Percentiles rank a stretch among this genome's conserved stretches.
phyloP scores from a whole-genome alignment of 805 yeast species.

The Ogataea nonfermentans region DNA sequence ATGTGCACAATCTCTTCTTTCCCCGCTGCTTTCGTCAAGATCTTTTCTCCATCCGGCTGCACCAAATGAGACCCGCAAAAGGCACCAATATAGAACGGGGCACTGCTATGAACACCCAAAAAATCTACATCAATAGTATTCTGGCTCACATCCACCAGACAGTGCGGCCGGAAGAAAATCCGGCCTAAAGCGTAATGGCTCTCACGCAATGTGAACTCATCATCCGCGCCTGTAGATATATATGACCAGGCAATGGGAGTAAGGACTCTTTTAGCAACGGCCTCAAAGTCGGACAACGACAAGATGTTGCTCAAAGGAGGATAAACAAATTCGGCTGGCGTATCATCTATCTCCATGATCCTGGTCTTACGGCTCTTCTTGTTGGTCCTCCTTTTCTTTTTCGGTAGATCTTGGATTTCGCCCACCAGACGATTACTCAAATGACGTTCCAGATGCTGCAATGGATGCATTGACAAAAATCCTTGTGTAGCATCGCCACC shows the following conservation, averaged over 20 bases:
- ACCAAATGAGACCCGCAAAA: constrained; percentile 86
- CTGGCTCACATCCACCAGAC: constrained; percentile 71
- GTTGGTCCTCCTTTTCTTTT: constrained; percentile 25
- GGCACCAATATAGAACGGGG: constrained; percentile 87
- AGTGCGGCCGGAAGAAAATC: constrained; percentile 78
- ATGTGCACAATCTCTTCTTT: constrained; percentile 66
- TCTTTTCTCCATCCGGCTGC: constrained; percentile 81
- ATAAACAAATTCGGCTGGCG: constrained; percentile 42
- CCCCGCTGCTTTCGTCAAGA: constrained; percentile 72
- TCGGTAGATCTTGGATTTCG: constrained; percentile 30
- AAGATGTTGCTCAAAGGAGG: constrained; percentile 69
- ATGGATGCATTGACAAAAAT: constrained; percentile 30
- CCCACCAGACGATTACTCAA: constrained; percentile 36
- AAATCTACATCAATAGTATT: constrained; percentile 61
- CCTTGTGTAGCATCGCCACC: constrained; percentile 47
- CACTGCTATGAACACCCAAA: constrained; percentile 59
- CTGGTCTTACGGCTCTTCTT: constrained; percentile 25
- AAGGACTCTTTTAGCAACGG: constrained; percentile 73
- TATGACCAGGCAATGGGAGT: constrained; percentile 82
- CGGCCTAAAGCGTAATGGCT: constrained; percentile 83
- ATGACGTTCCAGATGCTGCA: constrained; percentile 26
- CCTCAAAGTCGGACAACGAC: constrained; percentile 81
- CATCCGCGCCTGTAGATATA: constrained; percentile 84
- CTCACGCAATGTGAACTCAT: constrained; percentile 81
- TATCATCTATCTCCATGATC: constrained; percentile 36